Evolutionary conservation across 169 alveolate species (phyloP), one percentile per base, ranked within the genome.

Genomic region (Theileria parva): DNA sequence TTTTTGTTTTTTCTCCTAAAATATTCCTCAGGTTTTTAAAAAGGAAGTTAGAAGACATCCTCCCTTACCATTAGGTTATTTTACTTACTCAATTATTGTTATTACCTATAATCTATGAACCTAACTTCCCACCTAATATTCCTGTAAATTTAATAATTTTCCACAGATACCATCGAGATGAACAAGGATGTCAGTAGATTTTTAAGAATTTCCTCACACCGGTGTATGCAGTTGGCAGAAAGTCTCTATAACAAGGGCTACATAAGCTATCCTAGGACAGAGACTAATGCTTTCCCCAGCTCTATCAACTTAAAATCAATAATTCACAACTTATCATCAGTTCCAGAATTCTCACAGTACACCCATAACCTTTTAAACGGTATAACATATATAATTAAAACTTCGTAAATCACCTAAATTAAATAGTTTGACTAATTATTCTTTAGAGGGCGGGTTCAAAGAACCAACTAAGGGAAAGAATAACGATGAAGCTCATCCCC

Each of bases 401-500:
- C 17, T 48, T 5, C 17, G 32, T 32, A 25, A 69, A n/a, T 11
- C n/a, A 28, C 32, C 32, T n/a, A 48, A 19, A 44, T 66, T 67
- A 8, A 44, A 8, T 57, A 2, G 7, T 19, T 19, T 8, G 2
- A 13, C 13, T 57, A 25, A 57, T 13, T 5, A 21, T 25, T 19
- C 30, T 8, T 57, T 57, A 68, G 53, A 78, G 72, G 89, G 81
- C 39, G 94, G 81, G 60, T 84, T 84, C 37, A 72, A 74, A 15
- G 80, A 75, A 74, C 96, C 98, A 12, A 81, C 95, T 67, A 92
- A 89, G 83, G 98, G 99, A 9, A 92, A 90, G 37, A 88, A 94
- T 67, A 97, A 97, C 89, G 99, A 98, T 86, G 92, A 96, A 73
- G 99, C 99, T 2, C 99, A 98, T 89, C 99, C 99, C 21, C 99